Base-by-base conservation (phyloP, 2,329 filamentous ascomycete genomes). In the Aspergillus nomiae region DNA sequence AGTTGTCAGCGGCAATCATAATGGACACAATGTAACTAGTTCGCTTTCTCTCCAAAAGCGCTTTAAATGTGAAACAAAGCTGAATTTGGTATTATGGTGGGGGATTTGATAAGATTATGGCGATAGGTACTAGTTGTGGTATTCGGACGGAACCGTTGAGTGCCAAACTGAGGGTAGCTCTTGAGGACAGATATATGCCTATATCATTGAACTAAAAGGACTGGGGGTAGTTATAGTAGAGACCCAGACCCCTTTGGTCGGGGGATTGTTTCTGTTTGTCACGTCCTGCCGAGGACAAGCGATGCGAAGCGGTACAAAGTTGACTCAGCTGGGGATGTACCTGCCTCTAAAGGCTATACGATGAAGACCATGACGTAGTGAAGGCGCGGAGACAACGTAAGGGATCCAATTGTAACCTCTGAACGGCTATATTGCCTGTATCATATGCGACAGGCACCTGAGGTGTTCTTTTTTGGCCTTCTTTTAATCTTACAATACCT, bases 1-100 rank as follows among this genome's bases (percentile, higher is more conserved):
- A 66, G 62, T 67, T 66, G 43, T 76, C 71, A 63, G 76, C 68
- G 51, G 77, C 75, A 68, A 77, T 78, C 77, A 79, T 79, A 43
- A 54, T 72, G 60, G 59, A 50, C 38, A 36, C 30, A n/a, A 32
- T 45, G 19, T 24, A n/a, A 46, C 36, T 11, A 5, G 30, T 58
- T 36, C 57, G 46, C 26, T 58, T 54, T 54, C 28, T 56, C 32
- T 41, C 57, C 43, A 36, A 34, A 36, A 34, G 19, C 19, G 30
- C 9, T 24, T 24, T 4, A 12, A 36, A 54, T 12, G 11, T 38
- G 51, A 16, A 55, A 21, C 30, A 36, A 34, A 36, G n/a, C 16
- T n/a, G 34, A 26, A 12, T n/a, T 16, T 32, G 28, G 26, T 19
- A 34, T 32, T 32, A 32, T 32, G 6, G 14, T 5, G 28, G 30